A percentile compares a stretch with the other conserved stretches of the same genome.
Conservation (phyloP, 305 asterid genomes). For the Fraxinus greggii region DNA sequence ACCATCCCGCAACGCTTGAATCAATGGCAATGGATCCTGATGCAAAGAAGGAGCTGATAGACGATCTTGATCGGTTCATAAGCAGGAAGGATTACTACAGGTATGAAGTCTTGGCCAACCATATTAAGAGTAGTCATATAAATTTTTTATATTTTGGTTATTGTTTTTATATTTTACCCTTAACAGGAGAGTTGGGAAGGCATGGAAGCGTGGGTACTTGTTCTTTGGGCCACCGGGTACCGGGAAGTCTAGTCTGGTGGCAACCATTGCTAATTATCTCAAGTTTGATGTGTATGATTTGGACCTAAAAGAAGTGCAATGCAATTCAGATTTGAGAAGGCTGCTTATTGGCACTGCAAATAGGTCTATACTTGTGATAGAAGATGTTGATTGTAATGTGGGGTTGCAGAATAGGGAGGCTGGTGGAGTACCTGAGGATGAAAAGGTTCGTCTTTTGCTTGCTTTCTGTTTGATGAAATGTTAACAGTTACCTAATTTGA, state of each 20-base stretch:
- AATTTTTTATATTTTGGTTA: background rate
- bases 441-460: slow-evolving; percentile 44
- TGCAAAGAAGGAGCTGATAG: slow-evolving; percentile 44
- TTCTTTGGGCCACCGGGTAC: slow-evolving; percentile 87
- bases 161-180: background rate
- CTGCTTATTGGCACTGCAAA: slow-evolving; percentile 67
- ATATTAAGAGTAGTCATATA: background rate
- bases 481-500: background rate
- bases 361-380: slow-evolving; percentile 68
- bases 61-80: slow-evolving; percentile 61
- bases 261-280: slow-evolving; percentile 82
- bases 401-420: slow-evolving; percentile 56
- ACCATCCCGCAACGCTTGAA: slow-evolving; percentile 66
- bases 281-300: slow-evolving; percentile 80
- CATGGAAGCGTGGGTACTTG: slow-evolving; percentile 88
- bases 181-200: slow-evolving; percentile 59
- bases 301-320: slow-evolving; percentile 74
- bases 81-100: slow-evolving; percentile 64
- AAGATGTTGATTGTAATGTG: slow-evolving; percentile 77
- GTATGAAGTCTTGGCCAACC: background rate
- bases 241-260: slow-evolving; percentile 81
- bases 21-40: slow-evolving; percentile 68
- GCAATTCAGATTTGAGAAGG: slow-evolving; percentile 83
- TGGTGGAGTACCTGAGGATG: slow-evolving; percentile 42
- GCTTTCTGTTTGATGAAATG: background rate